Evolutionary conservation across 2,329 filamentous ascomycete genomes (phyloP).

Genomic region (Lizonia empirigonia): DNA sequence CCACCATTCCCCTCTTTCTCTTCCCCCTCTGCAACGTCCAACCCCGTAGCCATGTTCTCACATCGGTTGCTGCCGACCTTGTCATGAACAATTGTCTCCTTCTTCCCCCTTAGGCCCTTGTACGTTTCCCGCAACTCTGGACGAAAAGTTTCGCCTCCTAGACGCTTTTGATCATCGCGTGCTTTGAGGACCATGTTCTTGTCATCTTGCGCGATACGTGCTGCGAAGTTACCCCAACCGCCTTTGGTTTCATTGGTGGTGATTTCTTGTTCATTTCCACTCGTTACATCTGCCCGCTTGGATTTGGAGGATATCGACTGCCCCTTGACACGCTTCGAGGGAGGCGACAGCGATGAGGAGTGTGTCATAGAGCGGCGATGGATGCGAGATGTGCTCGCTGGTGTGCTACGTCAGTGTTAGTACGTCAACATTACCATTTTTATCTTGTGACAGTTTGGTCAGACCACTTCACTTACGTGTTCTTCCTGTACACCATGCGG

Average conservation of each 20-base stretch:
- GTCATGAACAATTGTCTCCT: neutral
- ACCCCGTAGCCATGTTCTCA: neutral
- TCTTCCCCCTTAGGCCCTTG: slow-evolving; percentile 5
- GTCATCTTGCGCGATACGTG: slow-evolving; percentile 10
- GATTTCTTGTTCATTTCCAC: neutral
- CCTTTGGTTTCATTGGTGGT: neutral
- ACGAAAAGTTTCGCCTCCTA: neutral
- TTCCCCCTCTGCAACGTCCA: neutral
- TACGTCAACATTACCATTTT: no score
- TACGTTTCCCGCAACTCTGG: slow-evolving; percentile 13
- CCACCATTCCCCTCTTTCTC: neutral
- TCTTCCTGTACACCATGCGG: no score
- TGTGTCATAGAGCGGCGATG: neutral
- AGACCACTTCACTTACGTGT: no score
- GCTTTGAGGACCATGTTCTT: neutral
- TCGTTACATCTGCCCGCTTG: neutral
- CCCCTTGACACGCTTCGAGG: neutral
- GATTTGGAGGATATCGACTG: neutral
- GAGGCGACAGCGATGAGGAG: neutral
- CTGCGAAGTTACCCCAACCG: slow-evolving; percentile 6
- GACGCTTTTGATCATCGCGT: neutral
- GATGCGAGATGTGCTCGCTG: neutral
- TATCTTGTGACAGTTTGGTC: no score
- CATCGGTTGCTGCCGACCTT: neutral
- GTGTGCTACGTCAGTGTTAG: neutral